Base-by-base conservation (phyloP, 2,329 filamentous ascomycete genomes). In the Neonectria neomacrospora region DNA sequence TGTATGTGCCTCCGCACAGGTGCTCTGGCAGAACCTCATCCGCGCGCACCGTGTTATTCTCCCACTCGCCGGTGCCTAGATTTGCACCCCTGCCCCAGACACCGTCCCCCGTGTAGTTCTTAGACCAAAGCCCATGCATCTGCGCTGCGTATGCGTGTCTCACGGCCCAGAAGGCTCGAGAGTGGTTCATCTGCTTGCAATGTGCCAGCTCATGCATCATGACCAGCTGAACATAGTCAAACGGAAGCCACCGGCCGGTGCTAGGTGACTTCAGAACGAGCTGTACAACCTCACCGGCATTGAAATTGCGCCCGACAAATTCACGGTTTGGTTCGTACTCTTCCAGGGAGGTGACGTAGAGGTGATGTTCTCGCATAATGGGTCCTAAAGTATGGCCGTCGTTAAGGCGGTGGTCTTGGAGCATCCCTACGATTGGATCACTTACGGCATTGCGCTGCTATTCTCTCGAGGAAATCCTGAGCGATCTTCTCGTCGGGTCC, bases 161-260 rank as follows among this genome's bases (percentile, higher is more conserved):
- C 18, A 94, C 90, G 10, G 86, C 85, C 93, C 93, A 97, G 73
- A 97, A 97, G 2, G 87, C 88, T 58, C 87, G 85, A 2, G 89
- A 91, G 75, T 97, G 93, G 76, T 97, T 96, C 94, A 97, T 97
- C 75, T 97, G 90, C 77, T 92, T 91, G 83, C 91, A 94, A 77
- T 96, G 93, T 3, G 93, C 93, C 30, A 96, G 82, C 81, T 96
- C 92, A 76, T 97, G 93, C 88, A 96, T 94, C 93, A 97, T 96
- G 68, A 96, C 92, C 91, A 96, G 95, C 78, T 96, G 92, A 16
- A 97, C 91, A 73, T 94, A 93, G 65, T 88, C 83, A 74, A 96
- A 94, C 0, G 92, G 91, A 22, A 97, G 81, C 93, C 93, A 97
- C 62, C 81, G 85, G 26, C 87, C 87, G 0, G 85, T 86, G 5